phyloP scores from a whole-genome alignment of 2,329 filamentous ascomycete species.

The Aspergillus calidoustus region DNA sequence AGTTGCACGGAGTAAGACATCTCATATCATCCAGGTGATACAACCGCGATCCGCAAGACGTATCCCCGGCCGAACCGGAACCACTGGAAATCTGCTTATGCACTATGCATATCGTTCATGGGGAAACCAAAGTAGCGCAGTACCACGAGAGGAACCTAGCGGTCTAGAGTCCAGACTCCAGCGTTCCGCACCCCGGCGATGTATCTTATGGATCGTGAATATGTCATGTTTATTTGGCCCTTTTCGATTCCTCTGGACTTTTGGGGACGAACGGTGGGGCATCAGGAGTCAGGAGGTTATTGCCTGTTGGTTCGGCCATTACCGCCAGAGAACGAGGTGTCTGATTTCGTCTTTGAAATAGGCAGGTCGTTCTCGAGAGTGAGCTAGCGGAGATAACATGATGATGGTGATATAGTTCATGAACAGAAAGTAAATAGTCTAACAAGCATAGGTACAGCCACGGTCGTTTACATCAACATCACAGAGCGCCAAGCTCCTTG shows the following conservation, averaged over 20 bases:
- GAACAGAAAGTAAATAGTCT: constrained; percentile 1
- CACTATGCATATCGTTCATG: neutral
- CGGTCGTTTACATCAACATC: constrained; percentile 32
- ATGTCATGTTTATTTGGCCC: neutral
- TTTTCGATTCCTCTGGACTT: neutral
- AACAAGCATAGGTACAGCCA: constrained; percentile 25
- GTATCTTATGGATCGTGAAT: neutral
- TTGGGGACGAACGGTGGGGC: neutral
- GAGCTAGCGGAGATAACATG: neutral
- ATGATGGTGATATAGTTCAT: constrained; percentile 1
- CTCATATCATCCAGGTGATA: neutral
- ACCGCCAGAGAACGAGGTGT: too few species aligned
- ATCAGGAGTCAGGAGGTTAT: neutral
- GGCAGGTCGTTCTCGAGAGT: neutral
- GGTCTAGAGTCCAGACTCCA: neutral
- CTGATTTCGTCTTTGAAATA: neutral
- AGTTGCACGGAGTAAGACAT: neutral
- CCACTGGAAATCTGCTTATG: neutral
- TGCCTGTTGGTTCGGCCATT: too few species aligned
- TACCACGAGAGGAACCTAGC: neutral
- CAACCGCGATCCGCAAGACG: neutral
- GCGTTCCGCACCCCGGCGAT: neutral
- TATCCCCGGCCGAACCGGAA: neutral
- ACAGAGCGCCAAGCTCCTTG: constrained; percentile 94
- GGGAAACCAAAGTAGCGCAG: neutral